These are phyloP conservation scores for Cytospora piceicola DNA, from an alignment of 2,329 filamentous ascomycete species.

Conservation along the genomic window DNA sequence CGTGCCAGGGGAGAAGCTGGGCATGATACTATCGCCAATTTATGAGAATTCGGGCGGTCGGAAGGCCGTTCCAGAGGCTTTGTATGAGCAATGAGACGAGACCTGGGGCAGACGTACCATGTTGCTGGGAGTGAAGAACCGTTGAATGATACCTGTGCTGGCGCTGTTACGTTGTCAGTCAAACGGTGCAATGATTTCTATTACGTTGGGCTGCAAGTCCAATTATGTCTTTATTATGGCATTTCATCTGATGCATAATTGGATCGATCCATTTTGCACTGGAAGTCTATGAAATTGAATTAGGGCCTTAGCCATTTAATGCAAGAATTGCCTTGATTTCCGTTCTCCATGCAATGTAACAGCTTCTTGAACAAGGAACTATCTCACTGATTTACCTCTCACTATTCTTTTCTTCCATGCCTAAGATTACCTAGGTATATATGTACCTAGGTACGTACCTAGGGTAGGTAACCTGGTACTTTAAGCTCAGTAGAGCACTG, in stretches of 20 bases:
- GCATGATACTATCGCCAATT: background rate
- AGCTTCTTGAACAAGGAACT: too few species aligned
- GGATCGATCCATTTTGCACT: too few species aligned
- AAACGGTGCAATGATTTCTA: background rate
- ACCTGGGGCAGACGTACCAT: background rate
- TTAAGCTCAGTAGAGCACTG: too few species aligned
- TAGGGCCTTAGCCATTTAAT: too few species aligned
- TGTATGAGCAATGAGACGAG: background rate
- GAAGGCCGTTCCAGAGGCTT: background rate
- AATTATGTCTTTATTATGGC: background rate
- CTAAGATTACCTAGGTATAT: too few species aligned
- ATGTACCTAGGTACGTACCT: too few species aligned
- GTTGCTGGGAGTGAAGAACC: background rate
- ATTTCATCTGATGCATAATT: background rate
- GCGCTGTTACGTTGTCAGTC: background rate
- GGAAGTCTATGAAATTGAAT: too few species aligned
- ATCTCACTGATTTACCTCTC: too few species aligned
- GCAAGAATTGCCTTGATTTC: too few species aligned
- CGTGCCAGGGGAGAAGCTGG: background rate
- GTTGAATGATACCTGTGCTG: background rate
- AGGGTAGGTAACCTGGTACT: too few species aligned
- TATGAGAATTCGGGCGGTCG: background rate
- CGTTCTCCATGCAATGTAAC: too few species aligned
- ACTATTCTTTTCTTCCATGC: too few species aligned
- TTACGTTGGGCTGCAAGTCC: background rate